phyloP scores from a whole-genome alignment of 306 rosid species.

The Leucaena leucocephala region DNA sequence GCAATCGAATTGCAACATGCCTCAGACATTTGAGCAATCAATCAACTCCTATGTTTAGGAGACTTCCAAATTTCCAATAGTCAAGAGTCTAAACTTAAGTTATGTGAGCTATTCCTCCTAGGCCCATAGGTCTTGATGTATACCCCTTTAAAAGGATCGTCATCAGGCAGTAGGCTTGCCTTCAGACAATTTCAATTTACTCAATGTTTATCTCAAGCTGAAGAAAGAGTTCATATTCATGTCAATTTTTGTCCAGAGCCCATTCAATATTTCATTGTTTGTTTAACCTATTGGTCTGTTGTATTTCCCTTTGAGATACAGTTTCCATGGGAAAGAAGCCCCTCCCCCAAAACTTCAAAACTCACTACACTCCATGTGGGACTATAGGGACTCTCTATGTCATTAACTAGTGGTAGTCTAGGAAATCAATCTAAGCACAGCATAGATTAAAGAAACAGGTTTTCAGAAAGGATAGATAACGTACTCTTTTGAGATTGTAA shows the following conservation, averaged over 20 bases:
- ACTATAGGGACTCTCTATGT: background rate
- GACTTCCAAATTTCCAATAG: background rate
- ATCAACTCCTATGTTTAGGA: background rate
- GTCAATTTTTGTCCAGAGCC: background rate
- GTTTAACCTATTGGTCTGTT: background rate
- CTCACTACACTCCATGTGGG: conserved; percentile 4
- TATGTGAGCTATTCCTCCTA: background rate
- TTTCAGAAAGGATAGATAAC: conserved; percentile 21
- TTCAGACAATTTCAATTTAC: background rate
- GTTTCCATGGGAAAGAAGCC: background rate
- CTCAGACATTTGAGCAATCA: too few relatives aligned
- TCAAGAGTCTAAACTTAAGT: background rate
- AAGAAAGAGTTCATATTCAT: background rate
- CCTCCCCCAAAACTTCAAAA: background rate
- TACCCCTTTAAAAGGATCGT: background rate
- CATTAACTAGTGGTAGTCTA: background rate
- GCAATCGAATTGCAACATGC: background rate
- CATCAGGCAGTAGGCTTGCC: background rate
- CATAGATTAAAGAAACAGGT: conserved; percentile 22
- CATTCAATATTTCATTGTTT: background rate
- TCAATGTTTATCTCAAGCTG: background rate
- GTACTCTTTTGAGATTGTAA: conserved; percentile 94
- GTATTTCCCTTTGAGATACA: background rate
- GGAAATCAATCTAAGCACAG: conserved; percentile 31
- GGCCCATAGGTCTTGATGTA: conserved; percentile 5